A percentile compares a stretch with the other conserved stretches of the same genome.
Evolutionary conservation across 2,329 filamentous ascomycete species (phyloP).

Genomic region (Alternaria metachromatica): DNA sequence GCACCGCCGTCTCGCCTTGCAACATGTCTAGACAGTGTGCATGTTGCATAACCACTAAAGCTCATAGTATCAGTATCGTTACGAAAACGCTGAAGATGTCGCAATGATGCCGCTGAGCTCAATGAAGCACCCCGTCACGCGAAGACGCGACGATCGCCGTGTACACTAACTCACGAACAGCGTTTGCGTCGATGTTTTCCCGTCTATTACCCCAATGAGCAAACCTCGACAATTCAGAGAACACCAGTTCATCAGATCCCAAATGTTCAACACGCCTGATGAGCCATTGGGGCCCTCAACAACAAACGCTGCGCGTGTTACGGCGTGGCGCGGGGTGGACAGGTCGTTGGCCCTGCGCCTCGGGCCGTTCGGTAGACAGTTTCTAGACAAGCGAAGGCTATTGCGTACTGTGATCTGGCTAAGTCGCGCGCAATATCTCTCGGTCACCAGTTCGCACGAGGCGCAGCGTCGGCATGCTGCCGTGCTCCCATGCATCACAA

Average conservation of each 20-base stretch:
- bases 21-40: not conserved
- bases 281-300: not conserved
- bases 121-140: not conserved
- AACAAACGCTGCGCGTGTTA: not conserved
- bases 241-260: not conserved
- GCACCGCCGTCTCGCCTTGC: not conserved
- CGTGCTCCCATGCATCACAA: not conserved
- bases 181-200: not conserved
- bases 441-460: not conserved
- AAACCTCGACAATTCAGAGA: not conserved
- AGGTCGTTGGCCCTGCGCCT: not conserved
- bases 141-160: not conserved
- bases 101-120: not conserved
- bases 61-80: not conserved
- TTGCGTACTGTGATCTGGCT: not conserved
- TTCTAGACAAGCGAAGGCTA: not conserved
- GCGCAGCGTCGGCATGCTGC: not conserved
- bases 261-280: not conserved
- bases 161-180: not conserved
- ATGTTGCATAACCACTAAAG: not conserved
- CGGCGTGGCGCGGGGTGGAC: not conserved
- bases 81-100: not conserved
- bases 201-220: not conserved
- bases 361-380: not conserved
- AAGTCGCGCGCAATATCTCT: not conserved